Evolutionary conservation across 2,329 filamentous ascomycete genomes (phyloP).

Genomic region (Verticillium albo-atrum): DNA sequence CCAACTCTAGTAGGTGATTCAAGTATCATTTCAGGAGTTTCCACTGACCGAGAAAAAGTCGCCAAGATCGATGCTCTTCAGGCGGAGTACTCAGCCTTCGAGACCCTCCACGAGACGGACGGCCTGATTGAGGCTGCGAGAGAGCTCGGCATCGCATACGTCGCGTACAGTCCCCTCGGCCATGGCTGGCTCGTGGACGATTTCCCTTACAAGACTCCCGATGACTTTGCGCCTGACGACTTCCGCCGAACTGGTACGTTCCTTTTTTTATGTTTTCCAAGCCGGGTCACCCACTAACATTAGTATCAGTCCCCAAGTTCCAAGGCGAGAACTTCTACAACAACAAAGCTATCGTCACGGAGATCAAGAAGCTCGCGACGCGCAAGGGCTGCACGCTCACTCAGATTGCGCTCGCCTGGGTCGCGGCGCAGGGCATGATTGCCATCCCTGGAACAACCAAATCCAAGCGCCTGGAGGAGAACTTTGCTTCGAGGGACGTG

Average conservation of each 20-base stretch:
- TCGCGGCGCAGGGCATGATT: constrained; percentile 34
- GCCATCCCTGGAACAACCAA: constrained; percentile 42
- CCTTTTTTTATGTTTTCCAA: background rate
- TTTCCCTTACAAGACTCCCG: constrained; percentile 34
- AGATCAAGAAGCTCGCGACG: constrained; percentile 33
- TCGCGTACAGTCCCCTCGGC: constrained; percentile 41
- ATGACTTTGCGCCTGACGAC: constrained; percentile 38
- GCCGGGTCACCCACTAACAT: background rate
- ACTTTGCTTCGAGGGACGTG: constrained; percentile 30
- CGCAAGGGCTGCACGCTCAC: constrained; percentile 25
- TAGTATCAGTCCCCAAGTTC: constrained; percentile 21
- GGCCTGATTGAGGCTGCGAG: constrained; percentile 34
- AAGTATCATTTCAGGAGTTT: background rate
- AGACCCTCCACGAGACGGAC: constrained; percentile 16
- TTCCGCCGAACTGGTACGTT: constrained; percentile 31
- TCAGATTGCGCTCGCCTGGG: constrained; percentile 34
- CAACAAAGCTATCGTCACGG: constrained; percentile 34
- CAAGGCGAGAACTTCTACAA: constrained; percentile 41
- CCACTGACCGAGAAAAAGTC: constrained; percentile 22
- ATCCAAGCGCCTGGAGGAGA: constrained; percentile 30
- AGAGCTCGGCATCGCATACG: constrained; percentile 35
- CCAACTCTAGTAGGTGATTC: constrained; percentile 31
- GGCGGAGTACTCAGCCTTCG: constrained; percentile 35
- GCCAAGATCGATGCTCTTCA: constrained; percentile 42
- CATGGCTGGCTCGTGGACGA: constrained; percentile 42